These are phyloP conservation scores for Pseudomassariella vexata DNA, from an alignment of 2,329 filamentous ascomycete species.

Conservation along the genomic window DNA sequence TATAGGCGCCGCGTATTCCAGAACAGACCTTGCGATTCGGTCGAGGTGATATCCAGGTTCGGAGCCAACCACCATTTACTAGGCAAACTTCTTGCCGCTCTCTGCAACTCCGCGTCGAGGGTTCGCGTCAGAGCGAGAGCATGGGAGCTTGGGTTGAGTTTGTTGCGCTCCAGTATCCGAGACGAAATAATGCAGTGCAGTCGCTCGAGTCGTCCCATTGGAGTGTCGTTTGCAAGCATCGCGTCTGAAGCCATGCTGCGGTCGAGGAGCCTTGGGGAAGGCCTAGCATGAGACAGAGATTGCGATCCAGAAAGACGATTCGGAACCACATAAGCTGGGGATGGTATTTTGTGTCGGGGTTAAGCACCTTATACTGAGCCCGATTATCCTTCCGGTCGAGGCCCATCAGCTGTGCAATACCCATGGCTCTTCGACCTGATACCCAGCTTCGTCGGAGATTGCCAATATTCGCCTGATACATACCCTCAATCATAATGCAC, in stretches of 20 bases:
- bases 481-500: constrained; percentile 41
- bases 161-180: not conserved
- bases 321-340: constrained; percentile 38
- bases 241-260: constrained; percentile 13
- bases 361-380: constrained; percentile 14
- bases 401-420: constrained; percentile 36
- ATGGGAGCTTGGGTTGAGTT: not conserved
- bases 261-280: constrained; percentile 32
- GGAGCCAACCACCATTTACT: constrained; percentile 2
- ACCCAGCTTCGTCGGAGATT: constrained; percentile 41
- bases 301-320: constrained; percentile 37
- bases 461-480: constrained; percentile 41
- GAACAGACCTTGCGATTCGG: constrained; percentile 14
- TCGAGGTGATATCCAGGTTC: constrained; percentile 3
- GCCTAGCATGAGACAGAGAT: constrained; percentile 41
- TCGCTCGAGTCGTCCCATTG: constrained; percentile 12
- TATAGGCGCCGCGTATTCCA: constrained; percentile 29
- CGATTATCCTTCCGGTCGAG: constrained; percentile 14
- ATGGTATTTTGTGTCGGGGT: constrained; percentile 19
- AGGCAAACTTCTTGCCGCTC: not conserved
- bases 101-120: not conserved
- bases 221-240: constrained; percentile 17
- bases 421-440: constrained; percentile 35
- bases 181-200: not conserved
- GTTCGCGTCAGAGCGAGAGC: not conserved